Evolutionary conservation across 208 protist genomes (phyloP), one percentile per base, ranked within the genome.

Genomic region (Leishmania tarentolae): DNA sequence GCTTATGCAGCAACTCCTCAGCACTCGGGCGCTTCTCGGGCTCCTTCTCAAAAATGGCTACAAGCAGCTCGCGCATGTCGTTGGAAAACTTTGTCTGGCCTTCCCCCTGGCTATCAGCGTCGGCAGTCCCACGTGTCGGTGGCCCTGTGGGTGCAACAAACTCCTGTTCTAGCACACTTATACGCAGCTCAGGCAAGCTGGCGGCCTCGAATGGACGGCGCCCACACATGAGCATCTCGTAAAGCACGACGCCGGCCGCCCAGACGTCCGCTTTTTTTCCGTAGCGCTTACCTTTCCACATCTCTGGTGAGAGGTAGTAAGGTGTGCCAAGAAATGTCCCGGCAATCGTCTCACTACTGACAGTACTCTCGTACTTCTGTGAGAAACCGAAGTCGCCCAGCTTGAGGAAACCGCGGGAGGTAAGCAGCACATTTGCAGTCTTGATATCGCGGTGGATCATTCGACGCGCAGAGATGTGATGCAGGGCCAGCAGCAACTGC

Each of bases 391-490:
- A 98, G 88, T 98, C 97, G 61, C 97, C 97, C 3, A 98, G 83
- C 78, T 98, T 98, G 15, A 98, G 71, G 71, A 98, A 90, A 9
- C 95, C 95, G 44, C 76, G 78, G 4, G 94, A 90, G 63, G 92
- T 97, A 50, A 98, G 80, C 75, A 98, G 94, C 28, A 98, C 79
- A 75, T 98, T 98, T 13, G 94, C 94, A 57, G 90, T 94, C 80
- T 98, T 97, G 44, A 98, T 86, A 72, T 98, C 95, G 21, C 96
- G 91, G 83, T 98, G 97, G 73, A 98, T 95, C 91, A 98, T 98
- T 31, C 94, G 86, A n/a, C 90, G 87, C 21, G 81, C 86, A 86
- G 98, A 95, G 80, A 97, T 89, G 84, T 98, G 90, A 63, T 98
- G 86, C 46, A 98, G 85, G 28, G 95, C 97, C 28, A 97, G 73